phyloP scores from a whole-genome alignment of 1,284 basidiomycete genomes.

The Clitocybe nebularis region DNA sequence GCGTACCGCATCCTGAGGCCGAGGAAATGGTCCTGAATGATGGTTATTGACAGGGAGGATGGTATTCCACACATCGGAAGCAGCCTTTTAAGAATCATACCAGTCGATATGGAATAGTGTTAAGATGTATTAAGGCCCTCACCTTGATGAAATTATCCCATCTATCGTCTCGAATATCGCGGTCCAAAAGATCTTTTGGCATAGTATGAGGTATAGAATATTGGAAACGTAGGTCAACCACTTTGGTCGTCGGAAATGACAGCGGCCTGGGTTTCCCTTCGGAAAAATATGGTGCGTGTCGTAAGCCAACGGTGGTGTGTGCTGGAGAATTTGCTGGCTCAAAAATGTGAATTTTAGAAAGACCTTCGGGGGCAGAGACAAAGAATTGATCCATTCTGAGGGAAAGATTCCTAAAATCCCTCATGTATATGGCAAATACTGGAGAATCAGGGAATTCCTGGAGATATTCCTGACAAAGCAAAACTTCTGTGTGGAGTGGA shows the following conservation, averaged over 20 bases:
- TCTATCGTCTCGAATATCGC: not conserved
- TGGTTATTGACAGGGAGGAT: not conserved
- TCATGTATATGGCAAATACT: no score
- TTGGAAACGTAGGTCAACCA: not conserved
- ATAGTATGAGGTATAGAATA: not conserved
- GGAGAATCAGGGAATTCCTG: no score
- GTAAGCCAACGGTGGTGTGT: not conserved
- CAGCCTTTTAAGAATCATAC: not conserved
- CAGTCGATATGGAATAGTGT: not conserved
- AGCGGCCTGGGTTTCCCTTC: not conserved
- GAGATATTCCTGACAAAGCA: no score
- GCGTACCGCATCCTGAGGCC: not conserved
- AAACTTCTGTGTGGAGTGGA: no score
- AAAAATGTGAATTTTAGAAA: no score
- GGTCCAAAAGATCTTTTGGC: not conserved
- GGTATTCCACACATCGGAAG: not conserved
- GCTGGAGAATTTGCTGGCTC: not conserved
- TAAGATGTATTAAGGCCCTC: not conserved
- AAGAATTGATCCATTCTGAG: no score
- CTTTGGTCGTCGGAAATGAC: not conserved
- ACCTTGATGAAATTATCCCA: not conserved
- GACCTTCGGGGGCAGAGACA: no score
- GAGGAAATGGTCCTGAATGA: not conserved
- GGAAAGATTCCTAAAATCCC: no score
- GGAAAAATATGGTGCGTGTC: not conserved